Base-by-base conservation (phyloP, 306 rosid species). In the Hylodesmum podocarpum region DNA sequence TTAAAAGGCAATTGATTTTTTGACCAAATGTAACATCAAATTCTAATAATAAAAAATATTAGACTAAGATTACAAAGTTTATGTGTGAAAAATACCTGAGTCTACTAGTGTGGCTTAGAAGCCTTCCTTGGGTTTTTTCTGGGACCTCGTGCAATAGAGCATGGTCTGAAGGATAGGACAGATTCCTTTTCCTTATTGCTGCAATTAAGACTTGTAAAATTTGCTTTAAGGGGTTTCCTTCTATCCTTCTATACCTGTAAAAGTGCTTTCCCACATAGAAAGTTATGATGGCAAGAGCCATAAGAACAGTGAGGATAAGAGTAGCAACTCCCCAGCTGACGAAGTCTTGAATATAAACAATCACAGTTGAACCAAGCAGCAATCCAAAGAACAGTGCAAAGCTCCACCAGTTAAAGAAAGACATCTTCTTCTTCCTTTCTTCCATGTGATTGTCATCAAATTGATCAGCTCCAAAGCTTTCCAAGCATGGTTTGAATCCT, bases 391-490 rank as follows among this genome's bases (percentile, higher is more conserved):
- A 76, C 15, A 86, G 25, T 4, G 73, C 67, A 46, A 83, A 83
- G 33, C 72, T 80, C 89, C 89, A 86, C 89, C 85, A 83, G 72
- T 86, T 86, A 75, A 86, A 86, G 83, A 31, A 86, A 66, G 86
- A 86, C 86, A 79, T 71, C 75, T 82, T 86, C 31, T 83, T 76
- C 81, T 73, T 83, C 79, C 89, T 86, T 29, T 86, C 89, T 77
- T 68, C 65, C 1, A 0, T 0, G 66, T 86, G 76, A 73, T 83
- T 79, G 8, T 86, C 89, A 12, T 86, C 87, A 28, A 86, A 83
- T 68, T 83, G 89, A 69, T 86, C 89, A 9, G 89, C 89, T 63
- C 89, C 89, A 31, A 86, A 83, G 83, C 87, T 86, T 72, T 86
- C 70, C 70, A 86, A 77, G 72, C 85, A 80, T 13, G 89, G 89